These are phyloP conservation scores for Aspergillus sclerotiicarbonarius DNA, from an alignment of 495 filamentous ascomycete species.

Conservation along the genomic window DNA sequence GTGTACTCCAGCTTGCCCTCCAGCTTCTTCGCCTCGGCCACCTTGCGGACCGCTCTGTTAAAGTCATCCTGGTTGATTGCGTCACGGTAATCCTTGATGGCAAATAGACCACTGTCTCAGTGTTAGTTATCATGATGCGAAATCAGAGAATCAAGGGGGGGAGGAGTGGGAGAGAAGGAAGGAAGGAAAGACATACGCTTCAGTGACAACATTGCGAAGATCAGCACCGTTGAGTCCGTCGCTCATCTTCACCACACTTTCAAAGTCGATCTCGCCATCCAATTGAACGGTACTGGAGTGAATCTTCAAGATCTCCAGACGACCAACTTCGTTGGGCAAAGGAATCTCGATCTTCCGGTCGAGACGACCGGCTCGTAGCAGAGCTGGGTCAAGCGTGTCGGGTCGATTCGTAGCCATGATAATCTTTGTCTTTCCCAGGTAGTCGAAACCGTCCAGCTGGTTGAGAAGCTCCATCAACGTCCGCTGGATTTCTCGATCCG, in stretches of 20 bases:
- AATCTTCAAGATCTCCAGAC: conserved; percentile 98
- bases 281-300: conserved; percentile 81
- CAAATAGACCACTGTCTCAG: conserved; percentile 74
- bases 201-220: conserved; percentile 95
- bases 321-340: conserved; percentile 96
- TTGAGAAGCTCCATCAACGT: conserved; percentile 99
- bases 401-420: conserved; percentile 99
- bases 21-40: conserved; percentile 95
- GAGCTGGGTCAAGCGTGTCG: conserved; percentile 93
- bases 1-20: conserved; percentile 98
- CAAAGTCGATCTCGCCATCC: conserved; percentile 97
- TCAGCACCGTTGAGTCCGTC: conserved; percentile 97
- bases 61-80: conserved; percentile 97
- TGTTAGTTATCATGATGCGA: conserved; percentile 21
- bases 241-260: conserved; percentile 99
- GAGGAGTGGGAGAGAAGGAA: background rate
- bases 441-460: conserved; percentile 98
- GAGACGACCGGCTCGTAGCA: conserved; percentile 88
- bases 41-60: conserved; percentile 96
- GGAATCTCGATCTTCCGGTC: conserved; percentile 99
- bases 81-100: conserved; percentile 96
- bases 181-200: conserved; percentile 70
- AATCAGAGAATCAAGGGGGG: conserved; percentile 12
- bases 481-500: conserved; percentile 97
- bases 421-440: conserved; percentile 99